Conservation (phyloP, 2,329 filamentous ascomycete genomes). For the Stromatinia cepivora region DNA sequence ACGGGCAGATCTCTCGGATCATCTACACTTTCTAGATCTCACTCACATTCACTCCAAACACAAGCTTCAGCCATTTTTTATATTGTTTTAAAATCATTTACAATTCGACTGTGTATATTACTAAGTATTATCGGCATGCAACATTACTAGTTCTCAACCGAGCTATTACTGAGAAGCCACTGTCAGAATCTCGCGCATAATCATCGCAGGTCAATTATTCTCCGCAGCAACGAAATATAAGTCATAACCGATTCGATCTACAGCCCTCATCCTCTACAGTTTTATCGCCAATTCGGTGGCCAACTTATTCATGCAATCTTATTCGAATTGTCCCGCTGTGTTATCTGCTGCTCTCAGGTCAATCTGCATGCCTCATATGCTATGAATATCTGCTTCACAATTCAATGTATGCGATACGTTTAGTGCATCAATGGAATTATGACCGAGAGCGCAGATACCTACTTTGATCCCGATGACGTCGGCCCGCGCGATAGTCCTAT, state of each 20-base stretch:
- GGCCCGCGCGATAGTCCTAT: constrained; percentile 46
- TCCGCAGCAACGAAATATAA: neutral
- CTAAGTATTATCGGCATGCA: neutral
- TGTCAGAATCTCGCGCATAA: constrained; percentile 4
- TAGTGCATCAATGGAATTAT: constrained; percentile 24
- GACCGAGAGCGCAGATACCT: constrained; percentile 19
- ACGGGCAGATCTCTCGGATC: constrained; percentile 10
- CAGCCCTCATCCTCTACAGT: neutral
- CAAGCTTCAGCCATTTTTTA: neutral
- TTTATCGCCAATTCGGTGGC: neutral
- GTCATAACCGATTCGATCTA: neutral
- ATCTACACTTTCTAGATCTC: neutral
- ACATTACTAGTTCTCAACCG: neutral
- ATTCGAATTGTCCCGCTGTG: neutral
- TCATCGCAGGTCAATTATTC: neutral
- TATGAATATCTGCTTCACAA: constrained; percentile 28
- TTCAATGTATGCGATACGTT: constrained; percentile 21
- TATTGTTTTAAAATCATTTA: neutral
- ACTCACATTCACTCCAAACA: neutral
- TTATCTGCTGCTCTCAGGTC: neutral
- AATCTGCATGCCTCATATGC: constrained; percentile 28
- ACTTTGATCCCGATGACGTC: constrained; percentile 53
- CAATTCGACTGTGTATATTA: constrained; percentile 11
- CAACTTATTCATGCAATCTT: constrained; percentile 4
- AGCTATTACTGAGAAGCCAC: neutral